Evolutionary conservation across 2,329 filamentous ascomycete genomes (phyloP), one percentile per base, ranked within the genome.

Genomic region (Epichloe glyceriae): DNA sequence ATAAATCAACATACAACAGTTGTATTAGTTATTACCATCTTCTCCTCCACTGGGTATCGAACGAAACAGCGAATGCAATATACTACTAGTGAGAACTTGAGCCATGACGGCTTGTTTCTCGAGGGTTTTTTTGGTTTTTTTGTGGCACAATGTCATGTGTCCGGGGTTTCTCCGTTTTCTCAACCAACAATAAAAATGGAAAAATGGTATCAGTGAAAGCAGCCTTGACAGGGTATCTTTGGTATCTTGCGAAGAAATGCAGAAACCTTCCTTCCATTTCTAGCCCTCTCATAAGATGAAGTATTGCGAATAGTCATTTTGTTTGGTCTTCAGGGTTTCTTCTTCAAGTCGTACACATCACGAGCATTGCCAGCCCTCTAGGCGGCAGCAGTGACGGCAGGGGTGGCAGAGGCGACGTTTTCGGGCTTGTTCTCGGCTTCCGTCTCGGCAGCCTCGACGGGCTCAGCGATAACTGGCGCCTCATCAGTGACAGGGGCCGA

Each of bases 211-310:
- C 66, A 67, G 61, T 63, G 63, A 68, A 70, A 68, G 67, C 70
- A 73, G 69, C 72, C 68, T 73, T 65, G 68, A 72, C 68, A 71
- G 73, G 73, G 73, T 75, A 75, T 75, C 73, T 74, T 51, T 70
- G 70, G 67, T 69, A 69, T 69, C 67, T 69, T 67, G 64, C 63
- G 64, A 68, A 67, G 62, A 76, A 75, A 77, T 76, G 73, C 74
- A 76, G 69, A 73, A 49, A 70, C 71, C 62, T 60, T 69, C 66
- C 66, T 65, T 67, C 70, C 72, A 67, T 70, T 67, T 71, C 70
- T 62, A 68, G 68, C 69, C 69, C 67, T 65, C 64, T 62, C 64
- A 65, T 64, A 60, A 61, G 58, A 60, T 59, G 38, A 33, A 47
- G 62, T 61, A 15, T 46, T 46, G 45, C 59, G 58, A 60, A 58